Evolutionary conservation across 2,329 filamentous ascomycete genomes (phyloP), one percentile per base, ranked within the genome.

Genomic region (Paecilomyces formosus): DNA sequence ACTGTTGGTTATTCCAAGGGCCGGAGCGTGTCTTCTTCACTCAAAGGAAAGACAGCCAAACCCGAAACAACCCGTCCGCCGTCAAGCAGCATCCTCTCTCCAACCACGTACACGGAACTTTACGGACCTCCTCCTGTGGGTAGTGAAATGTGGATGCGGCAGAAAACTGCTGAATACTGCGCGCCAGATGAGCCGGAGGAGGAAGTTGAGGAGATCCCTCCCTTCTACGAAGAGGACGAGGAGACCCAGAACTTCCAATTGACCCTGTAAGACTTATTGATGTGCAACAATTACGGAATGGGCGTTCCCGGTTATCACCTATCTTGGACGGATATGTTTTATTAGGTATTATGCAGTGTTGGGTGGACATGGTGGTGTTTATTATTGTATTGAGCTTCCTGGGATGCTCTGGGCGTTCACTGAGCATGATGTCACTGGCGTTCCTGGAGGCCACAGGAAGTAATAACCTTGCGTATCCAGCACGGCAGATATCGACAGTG

Each of bases 1-100:
- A 96, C 92, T 0, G 82, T 96, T 50, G 92, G 92, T 15, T 96
- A 96, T 70, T 89, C 84, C 58, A 90, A 88, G 71, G 92, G 92
- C 33, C 84, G 90, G 33, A 69, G 65, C 18, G 65, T 73, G 54
- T 71, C 71, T 13, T 67, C 67, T 33, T 66, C 65, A 28, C 62
- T 72, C 22, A 63, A 68, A 28, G 68, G 70, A 51, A 67, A 68
- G 31, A 50, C 62, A 30, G 56, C 64, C 6, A 61, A 65, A 21
- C 51, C 63, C 15, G 64, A 69, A 12, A 56, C 33, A 21, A 64
- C 68, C 55, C 59, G 60, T 56, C 57, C 66, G 15, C 62, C 61
- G 5, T 58, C 67, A 11, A 68, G 69, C 49, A 64, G 64, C 9
- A 68, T 70, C 9, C 57, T 79, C 15, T 73, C 76, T 4, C 75